Percentiles rank a stretch among this genome's conserved stretches.
These are phyloP conservation scores for Purpureocillium takamizusanense DNA, from an alignment of 2,329 filamentous ascomycete genomes.

Conservation along the genomic window DNA sequence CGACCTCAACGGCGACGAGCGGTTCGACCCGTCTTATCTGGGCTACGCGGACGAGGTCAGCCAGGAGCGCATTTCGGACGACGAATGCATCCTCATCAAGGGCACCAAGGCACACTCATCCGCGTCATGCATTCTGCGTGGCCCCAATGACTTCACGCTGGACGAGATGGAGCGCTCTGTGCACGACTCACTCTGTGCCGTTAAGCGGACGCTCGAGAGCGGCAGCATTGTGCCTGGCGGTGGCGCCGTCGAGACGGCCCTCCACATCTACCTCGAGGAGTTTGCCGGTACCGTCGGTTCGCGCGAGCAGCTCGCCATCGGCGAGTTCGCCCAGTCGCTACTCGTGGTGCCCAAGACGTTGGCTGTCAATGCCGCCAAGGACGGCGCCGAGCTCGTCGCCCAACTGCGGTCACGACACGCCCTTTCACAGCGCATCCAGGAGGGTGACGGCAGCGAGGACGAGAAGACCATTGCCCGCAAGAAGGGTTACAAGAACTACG, in stretches of 20 bases:
- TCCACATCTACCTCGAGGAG: slow-evolving; percentile 98
- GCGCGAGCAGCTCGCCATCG: slow-evolving; percentile 93
- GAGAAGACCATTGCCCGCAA: slow-evolving; percentile 85
- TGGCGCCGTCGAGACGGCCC: slow-evolving; percentile 93
- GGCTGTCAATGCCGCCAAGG: slow-evolving; percentile 94
- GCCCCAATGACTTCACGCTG: slow-evolving; percentile 89
- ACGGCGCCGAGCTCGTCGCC: slow-evolving; percentile 88
- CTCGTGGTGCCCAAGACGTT: slow-evolving; percentile 94
- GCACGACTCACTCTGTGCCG: slow-evolving; percentile 91
- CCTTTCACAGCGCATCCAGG: slow-evolving; percentile 82
- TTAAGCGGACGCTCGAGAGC: slow-evolving; percentile 94
- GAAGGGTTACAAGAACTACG: slow-evolving; percentile 99
- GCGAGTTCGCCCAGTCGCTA: slow-evolving; percentile 91
- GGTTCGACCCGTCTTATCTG: slow-evolving; percentile 83
- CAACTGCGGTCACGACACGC: slow-evolving; percentile 92
- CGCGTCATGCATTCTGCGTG: slow-evolving; percentile 90
- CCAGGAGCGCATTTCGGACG: slow-evolving; percentile 98
- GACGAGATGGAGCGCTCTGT: slow-evolving; percentile 99
- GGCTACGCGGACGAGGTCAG: slow-evolving; percentile 90
- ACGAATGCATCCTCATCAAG: slow-evolving; percentile 95
- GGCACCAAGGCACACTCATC: slow-evolving; percentile 91
- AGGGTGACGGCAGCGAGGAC: slow-evolving; percentile 75
- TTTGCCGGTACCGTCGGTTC: slow-evolving; percentile 96
- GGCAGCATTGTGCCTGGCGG: slow-evolving; percentile 95
- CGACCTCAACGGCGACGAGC: slow-evolving; percentile 94